Conservation (phyloP, 306 rosid species). For the Vigna mungo region DNA sequence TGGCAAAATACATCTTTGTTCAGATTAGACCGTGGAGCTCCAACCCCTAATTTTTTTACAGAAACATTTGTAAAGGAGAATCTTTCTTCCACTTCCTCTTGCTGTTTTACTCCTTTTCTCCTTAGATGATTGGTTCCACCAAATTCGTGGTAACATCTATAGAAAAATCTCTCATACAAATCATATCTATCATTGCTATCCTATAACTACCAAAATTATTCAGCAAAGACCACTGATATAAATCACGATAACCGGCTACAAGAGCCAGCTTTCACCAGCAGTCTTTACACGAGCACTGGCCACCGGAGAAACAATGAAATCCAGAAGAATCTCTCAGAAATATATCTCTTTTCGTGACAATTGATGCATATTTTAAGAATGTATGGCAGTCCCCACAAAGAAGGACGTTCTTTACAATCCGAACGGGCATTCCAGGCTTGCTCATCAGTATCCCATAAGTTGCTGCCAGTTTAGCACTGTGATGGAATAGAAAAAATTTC, state of each 20-base stretch:
- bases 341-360: constrained; percentile 67
- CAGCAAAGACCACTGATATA: constrained; percentile 12
- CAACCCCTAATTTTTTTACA: constrained; percentile 1
- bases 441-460: constrained; percentile 73
- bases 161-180: not conserved
- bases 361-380: constrained; percentile 77
- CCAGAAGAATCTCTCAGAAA: constrained; percentile 81
- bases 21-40: not conserved
- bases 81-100: not conserved
- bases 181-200: not conserved
- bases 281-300: constrained; percentile 85
- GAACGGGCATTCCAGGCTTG: constrained; percentile 70
- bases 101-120: not conserved
- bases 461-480: constrained; percentile 77
- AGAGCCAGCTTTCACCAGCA: constrained; percentile 57
- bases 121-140: constrained; percentile 1
- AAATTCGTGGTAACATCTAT: not conserved
- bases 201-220: constrained; percentile 18
- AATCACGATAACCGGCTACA: constrained; percentile 24
- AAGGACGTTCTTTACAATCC: constrained; percentile 75
- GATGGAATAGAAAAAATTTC: constrained; percentile 72
- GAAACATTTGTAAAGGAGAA: not conserved
- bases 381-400: constrained; percentile 91
- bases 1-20: not conserved
- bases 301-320: constrained; percentile 78